Evolutionary conservation across 2,329 filamentous ascomycete genomes (phyloP).

Genomic region (Alternaria rosae): DNA sequence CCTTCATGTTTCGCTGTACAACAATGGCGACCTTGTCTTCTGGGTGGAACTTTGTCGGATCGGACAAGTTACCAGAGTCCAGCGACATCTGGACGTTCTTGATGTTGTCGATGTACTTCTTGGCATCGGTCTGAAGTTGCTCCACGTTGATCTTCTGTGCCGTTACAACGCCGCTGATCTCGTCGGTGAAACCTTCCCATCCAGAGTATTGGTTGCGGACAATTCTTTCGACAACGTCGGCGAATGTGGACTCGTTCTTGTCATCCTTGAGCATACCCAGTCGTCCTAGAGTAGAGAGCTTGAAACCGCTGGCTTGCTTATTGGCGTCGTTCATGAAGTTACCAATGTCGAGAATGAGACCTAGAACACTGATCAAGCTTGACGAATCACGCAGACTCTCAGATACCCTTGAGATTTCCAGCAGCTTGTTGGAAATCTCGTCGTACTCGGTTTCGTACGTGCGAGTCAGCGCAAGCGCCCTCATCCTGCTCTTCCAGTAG

Average conservation of each 20-base stretch:
- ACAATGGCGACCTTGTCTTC: constrained; percentile 93
- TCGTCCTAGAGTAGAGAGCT: constrained; percentile 90
- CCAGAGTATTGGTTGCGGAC: constrained; percentile 96
- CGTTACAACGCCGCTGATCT: constrained; percentile 79
- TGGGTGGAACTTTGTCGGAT: constrained; percentile 97
- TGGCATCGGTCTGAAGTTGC: constrained; percentile 85
- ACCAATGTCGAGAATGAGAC: constrained; percentile 94
- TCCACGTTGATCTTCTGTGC: constrained; percentile 95
- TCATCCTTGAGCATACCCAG: constrained; percentile 98
- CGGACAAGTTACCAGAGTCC: constrained; percentile 91
- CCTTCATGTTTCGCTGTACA: constrained; percentile 94
- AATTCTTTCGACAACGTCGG: constrained; percentile 94
- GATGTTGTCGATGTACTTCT: constrained; percentile 92
- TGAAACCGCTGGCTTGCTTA: constrained; percentile 98
- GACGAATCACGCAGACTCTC: constrained; percentile 91
- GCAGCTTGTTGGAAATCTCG: constrained; percentile 84
- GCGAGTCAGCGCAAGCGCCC: constrained; percentile 83
- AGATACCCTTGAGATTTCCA: constrained; percentile 84
- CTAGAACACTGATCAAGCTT: constrained; percentile 92
- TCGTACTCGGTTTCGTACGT: constrained; percentile 90
- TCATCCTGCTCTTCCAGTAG: constrained; percentile 98
- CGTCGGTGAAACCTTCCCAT: constrained; percentile 87
- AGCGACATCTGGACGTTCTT: constrained; percentile 91
- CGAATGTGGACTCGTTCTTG: constrained; percentile 96
- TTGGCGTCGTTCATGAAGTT: constrained; percentile 99